Percentiles rank a stretch among this genome's conserved stretches.
These are phyloP conservation scores for Astrephomene gubernaculifera DNA, from an alignment of 139 green algal genomes.

Conservation along the genomic window DNA sequence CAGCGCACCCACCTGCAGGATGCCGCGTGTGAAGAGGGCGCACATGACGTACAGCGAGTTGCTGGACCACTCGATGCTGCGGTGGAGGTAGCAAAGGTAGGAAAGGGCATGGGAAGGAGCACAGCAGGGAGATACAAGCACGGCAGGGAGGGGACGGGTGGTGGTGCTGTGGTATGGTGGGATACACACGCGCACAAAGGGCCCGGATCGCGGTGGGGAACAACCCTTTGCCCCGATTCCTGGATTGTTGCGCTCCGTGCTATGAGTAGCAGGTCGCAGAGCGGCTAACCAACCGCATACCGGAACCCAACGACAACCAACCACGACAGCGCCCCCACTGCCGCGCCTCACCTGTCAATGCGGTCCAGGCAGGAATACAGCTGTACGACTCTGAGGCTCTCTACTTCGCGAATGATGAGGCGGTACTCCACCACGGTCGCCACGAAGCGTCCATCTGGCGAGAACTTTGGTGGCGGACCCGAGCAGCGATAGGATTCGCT, in stretches of 20 bases:
- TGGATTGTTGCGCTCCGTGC: too few relatives aligned
- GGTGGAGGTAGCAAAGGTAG: background rate
- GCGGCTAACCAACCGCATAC: too few relatives aligned
- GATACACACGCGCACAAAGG: too few relatives aligned
- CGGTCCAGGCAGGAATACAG: slow-evolving; percentile 89
- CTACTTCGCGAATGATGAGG: slow-evolving; percentile 79
- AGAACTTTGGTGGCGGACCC: slow-evolving; percentile 70
- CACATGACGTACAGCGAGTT: slow-evolving; percentile 84
- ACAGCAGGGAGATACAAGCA: too few relatives aligned
- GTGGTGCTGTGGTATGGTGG: too few relatives aligned
- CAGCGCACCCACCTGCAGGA: slow-evolving; percentile 80
- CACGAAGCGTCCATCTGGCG: slow-evolving; percentile 77
- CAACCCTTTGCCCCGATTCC: too few relatives aligned
- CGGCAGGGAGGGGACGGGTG: too few relatives aligned
- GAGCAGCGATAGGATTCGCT: slow-evolving; percentile 75
- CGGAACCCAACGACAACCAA: too few relatives aligned
- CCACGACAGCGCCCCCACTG: too few relatives aligned
- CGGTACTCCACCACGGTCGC: slow-evolving; percentile 82
- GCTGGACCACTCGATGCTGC: slow-evolving; percentile 80
- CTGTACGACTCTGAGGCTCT: slow-evolving; percentile 77
- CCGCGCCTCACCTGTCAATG: slow-evolving; percentile 61
- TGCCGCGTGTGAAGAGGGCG: slow-evolving; percentile 65
- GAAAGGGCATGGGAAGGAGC: background rate
- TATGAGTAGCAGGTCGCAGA: too few relatives aligned
- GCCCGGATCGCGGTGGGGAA: too few relatives aligned